These are phyloP conservation scores for Volvox africanus DNA, from an alignment of 139 green algal species.

Conservation along the genomic window DNA sequence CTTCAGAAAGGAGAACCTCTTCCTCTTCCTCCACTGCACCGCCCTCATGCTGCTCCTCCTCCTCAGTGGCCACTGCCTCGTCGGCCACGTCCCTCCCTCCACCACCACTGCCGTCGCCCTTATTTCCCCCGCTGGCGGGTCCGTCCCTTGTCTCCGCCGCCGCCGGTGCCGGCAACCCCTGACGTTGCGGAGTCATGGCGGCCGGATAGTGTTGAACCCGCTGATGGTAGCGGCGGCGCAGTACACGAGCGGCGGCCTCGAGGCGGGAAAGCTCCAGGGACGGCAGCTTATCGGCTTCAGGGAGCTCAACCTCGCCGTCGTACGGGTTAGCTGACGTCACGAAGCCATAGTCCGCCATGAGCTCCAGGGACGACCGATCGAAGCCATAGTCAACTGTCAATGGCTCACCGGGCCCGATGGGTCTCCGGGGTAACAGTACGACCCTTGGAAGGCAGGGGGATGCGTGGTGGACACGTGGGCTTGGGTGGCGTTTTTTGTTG, in stretches of 20 bases:
- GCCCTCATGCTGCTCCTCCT: too few relatives aligned
- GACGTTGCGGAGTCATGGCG: too few relatives aligned
- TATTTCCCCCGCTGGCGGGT: neutral
- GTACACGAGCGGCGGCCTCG: neutral
- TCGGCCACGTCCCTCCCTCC: neutral
- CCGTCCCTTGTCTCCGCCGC: neutral
- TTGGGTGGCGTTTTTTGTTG: too few relatives aligned
- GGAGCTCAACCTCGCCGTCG: neutral
- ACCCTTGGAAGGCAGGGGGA: neutral
- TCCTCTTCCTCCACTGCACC: neutral
- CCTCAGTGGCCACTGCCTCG: neutral
- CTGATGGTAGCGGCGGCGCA: neutral
- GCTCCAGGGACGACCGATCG: conserved; percentile 27
- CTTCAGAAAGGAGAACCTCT: too few relatives aligned
- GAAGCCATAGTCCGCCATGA: conserved; percentile 48
- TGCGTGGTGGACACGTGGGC: too few relatives aligned
- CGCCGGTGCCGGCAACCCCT: neutral
- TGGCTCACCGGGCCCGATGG: conserved; percentile 12
- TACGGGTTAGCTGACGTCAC: neutral
- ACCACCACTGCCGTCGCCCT: neutral
- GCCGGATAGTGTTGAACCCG: too few relatives aligned
- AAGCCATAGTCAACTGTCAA: conserved; percentile 48
- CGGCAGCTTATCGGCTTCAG: conserved; percentile 24
- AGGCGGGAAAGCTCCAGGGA: conserved; percentile 8
- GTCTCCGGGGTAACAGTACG: conserved; percentile 17